phyloP scores from a whole-genome alignment of 2,329 filamentous ascomycete species.

The Rhexocercosporidium sp. region DNA sequence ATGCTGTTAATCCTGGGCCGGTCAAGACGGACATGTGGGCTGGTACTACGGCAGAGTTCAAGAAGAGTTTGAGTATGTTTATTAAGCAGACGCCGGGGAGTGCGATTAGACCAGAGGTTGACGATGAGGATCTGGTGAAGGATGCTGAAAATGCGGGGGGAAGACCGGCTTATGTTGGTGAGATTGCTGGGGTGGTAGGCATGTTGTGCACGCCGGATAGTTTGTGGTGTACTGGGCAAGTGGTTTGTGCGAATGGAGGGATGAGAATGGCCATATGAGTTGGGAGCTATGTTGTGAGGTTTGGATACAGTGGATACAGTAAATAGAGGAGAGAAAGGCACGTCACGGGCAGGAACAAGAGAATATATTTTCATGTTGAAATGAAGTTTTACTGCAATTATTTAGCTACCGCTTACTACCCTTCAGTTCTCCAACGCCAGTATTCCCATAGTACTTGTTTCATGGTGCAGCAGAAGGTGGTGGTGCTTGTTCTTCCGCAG shows the following conservation, averaged over 20 bases:
- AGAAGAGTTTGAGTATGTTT: constrained; percentile 62
- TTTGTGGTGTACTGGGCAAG: constrained; percentile 80
- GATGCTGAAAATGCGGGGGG: constrained; percentile 60
- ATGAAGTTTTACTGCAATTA: constrained; percentile 14
- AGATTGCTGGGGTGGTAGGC: constrained; percentile 77
- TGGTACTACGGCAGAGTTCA: constrained; percentile 60
- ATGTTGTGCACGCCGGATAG: constrained; percentile 76
- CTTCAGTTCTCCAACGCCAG: constrained; percentile 28
- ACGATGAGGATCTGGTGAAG: constrained; percentile 65
- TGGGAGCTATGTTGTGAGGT: neutral
- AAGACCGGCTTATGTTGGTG: constrained; percentile 67
- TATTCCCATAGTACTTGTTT: constrained; percentile 15
- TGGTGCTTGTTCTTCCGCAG: constrained; percentile 42
- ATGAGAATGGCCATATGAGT: constrained; percentile 26
- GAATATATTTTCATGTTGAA: constrained; percentile 7
- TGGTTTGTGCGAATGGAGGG: constrained; percentile 81
- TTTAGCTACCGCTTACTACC: constrained; percentile 10
- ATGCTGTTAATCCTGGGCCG: constrained; percentile 69
- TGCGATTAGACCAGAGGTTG: constrained; percentile 63
- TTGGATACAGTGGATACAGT: neutral
- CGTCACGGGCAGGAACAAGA: neutral
- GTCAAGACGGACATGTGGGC: constrained; percentile 72
- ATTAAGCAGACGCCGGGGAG: constrained; percentile 69
- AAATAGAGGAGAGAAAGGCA: neutral
- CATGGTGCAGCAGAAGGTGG: constrained; percentile 41